Base-by-base conservation (phyloP, 1,284 basidiomycete genomes). In the Microbotryum silenes-acaulis region DNA sequence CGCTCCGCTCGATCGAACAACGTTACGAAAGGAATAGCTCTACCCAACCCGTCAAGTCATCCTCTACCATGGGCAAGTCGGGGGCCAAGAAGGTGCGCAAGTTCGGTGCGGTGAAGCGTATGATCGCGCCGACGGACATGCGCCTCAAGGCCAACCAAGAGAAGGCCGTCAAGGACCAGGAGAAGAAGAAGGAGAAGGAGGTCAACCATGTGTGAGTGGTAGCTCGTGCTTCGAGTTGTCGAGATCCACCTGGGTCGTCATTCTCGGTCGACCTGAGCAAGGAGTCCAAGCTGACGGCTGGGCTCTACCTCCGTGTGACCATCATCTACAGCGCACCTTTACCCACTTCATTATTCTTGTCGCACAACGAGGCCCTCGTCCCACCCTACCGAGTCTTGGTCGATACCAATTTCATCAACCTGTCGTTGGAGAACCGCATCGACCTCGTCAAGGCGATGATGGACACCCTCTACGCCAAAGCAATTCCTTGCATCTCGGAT, bases 401-500 rank as follows among this genome's bases (percentile, higher is more conserved):
- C 61, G 96, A 99, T 77, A 99, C 96, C 73, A 99, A 99, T 76
- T 99, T 99, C 74, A 97, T 99, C 81, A 98, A 98, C 75, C 94
- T 98, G 75, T 91, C 88, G 68, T 81, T 99, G 54, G 94, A 98
- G 78, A 98, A 98, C 79, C 97, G 97, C 77, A 81, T 99, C 70
- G 96, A 99, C 76, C 82, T 98, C 52, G 82, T 97, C 23, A 86
- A 89, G 72, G 92, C 91, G 18, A 97, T 99, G 96, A 97, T 98
- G 93, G 96, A 98, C 75, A 97, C 93, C 72, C 79, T 99, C 16
- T 97, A 91, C 77, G 96, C 96, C n/a, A 97, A 98, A 94, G 93
- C 91, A 75, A 97, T 97, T 71, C 96, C 96, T 0, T 97, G 93
- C 71, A 90, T 99, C 31, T 97, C 96, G 21, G 93, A 97, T 75